Evolutionary conservation across 106 monocot species (phyloP), one percentile per base, ranked within the genome.

Genomic region (Dioscorea alata): DNA sequence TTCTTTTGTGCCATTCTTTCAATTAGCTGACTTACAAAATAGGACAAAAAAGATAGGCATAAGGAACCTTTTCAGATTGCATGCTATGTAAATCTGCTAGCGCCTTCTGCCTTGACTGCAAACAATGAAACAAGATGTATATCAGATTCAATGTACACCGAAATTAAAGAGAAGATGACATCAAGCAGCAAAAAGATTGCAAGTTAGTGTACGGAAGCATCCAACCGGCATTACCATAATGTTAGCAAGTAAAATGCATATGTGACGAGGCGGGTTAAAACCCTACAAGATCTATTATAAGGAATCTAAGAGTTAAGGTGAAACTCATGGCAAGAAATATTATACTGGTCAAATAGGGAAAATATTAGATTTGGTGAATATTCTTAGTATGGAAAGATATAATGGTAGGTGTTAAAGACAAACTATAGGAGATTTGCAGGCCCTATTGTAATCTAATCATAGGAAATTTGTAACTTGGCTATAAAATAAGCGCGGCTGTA

Each of bases 61-160:
- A 2, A n/a, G 10, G 24, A 42, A 64, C 64, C 34, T 64, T 64
- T 18, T 42, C 72, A 25, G 56, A 34, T 69, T 76, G 76, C 76
- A 81, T 69, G 58, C 58, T 72, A 6, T 81, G 81, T 33, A 81
- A 51, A 57, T 81, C 76, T 33, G 69, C 62, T 16, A 81, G 72
- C 59, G 81, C 81, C 70, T 81, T 81, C 33, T 81, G 81, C 50
- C 81, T 72, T 63, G 81, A 81, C 81, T 81, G 73, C 60, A 60
- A 34, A n/a, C 7, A 69, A 56, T 9, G 69, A 69, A 69, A 54
- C 28, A 28, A 16, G 5, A 54, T 18, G 19, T 54, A 54, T 54
- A 54, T 18, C 54, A 54, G 19, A 18, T 54, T 16, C 5, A 15
- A 54, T 5, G 13, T 8, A 13, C 54, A 54, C 18, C 5, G 15